phyloP scores from a whole-genome alignment of 805 yeast genomes.

The Lachancea cidri region DNA sequence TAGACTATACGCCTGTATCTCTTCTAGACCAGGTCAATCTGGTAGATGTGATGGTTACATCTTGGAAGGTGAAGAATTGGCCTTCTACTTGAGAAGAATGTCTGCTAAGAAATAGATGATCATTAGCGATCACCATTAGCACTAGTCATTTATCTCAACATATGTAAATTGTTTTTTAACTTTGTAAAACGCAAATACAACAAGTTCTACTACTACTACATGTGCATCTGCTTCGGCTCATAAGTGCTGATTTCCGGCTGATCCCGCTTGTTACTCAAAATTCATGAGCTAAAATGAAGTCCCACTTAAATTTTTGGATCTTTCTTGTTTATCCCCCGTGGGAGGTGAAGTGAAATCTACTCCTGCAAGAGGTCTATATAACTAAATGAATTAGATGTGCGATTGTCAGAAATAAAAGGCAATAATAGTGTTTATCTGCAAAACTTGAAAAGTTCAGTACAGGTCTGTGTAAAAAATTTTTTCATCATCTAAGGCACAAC shows the following conservation, averaged over 20 bases:
- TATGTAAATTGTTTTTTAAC: constrained; percentile 9
- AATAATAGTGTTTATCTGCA: constrained; percentile 32
- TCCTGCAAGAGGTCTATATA: too few species aligned
- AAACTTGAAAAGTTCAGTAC: constrained; percentile 30
- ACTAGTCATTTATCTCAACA: constrained; percentile 8
- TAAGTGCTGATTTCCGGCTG: too few species aligned
- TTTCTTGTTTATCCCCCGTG: too few species aligned
- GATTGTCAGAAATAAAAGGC: constrained; percentile 20
- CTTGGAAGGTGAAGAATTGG: constrained; percentile 99
- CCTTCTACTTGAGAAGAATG: constrained; percentile 99
- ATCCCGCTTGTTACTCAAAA: too few species aligned
- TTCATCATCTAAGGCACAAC: constrained; percentile 22
- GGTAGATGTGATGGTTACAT: constrained; percentile 99
- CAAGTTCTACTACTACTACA: constrained; percentile 7
- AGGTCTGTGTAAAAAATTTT: constrained; percentile 36
- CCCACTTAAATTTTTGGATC: too few species aligned
- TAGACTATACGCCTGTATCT: constrained; percentile 96
- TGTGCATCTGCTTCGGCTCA: neutral
- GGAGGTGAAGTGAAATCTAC: too few species aligned
- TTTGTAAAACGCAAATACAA: constrained; percentile 10
- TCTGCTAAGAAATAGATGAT: constrained; percentile 90
- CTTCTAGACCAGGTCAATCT: constrained; percentile 99
- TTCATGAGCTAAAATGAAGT: too few species aligned
- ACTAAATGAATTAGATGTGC: too few species aligned
- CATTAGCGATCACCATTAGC: neutral